These are phyloP conservation scores for Yamadazyma taylorii DNA, from an alignment of 1,139 yeast species.

Conservation along the genomic window DNA sequence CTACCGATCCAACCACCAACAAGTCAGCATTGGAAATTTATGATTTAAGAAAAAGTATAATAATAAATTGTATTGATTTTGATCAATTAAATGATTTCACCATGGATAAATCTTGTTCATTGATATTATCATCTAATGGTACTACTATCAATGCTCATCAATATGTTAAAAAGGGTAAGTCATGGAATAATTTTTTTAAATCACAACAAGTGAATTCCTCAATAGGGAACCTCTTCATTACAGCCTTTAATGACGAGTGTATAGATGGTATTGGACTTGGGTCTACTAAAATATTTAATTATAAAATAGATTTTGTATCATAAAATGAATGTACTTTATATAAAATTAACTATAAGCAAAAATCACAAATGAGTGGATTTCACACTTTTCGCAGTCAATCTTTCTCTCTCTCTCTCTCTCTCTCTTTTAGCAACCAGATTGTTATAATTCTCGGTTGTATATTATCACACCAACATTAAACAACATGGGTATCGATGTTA, in stretches of 20 bases:
- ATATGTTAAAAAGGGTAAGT: slow-evolving; percentile 46
- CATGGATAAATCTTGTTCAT: slow-evolving; percentile 49
- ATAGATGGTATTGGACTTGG: neutral
- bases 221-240: slow-evolving; percentile 2
- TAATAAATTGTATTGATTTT: slow-evolving; percentile 28
- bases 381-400: slow-evolving; percentile 1
- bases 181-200: slow-evolving; percentile 27
- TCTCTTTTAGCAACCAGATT: too few species aligned
- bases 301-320: neutral
- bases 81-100: slow-evolving; percentile 25
- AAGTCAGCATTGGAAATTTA: slow-evolving; percentile 40
- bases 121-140: slow-evolving; percentile 10
- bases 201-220: neutral
- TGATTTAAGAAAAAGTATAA: slow-evolving; percentile 53
- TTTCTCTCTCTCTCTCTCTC: too few species aligned
- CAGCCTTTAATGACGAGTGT: neutral
- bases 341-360: neutral
- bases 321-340: neutral
- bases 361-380: neutral
- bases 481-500: neutral
- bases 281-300: neutral
- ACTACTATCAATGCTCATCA: slow-evolving; percentile 26
- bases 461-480: too few species aligned
- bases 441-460: too few species aligned
- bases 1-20: slow-evolving; percentile 15